phyloP scores from a whole-genome alignment of 176 grass and related monocot genomes.

The Saccharum spontaneum region DNA sequence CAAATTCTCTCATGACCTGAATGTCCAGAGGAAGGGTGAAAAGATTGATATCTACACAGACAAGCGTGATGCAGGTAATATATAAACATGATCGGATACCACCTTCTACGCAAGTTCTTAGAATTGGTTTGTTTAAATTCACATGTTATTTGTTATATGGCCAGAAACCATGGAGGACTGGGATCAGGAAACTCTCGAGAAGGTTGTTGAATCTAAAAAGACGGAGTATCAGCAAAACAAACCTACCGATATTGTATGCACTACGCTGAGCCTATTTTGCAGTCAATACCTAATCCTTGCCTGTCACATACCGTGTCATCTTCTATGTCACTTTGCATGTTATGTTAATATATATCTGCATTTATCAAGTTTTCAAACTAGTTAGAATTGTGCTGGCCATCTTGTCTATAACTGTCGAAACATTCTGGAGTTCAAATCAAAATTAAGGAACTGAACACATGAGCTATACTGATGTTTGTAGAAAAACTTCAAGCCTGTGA shows the following conservation, averaged over 20 bases:
- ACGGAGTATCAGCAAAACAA: constrained; percentile 97
- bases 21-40: constrained; percentile 98
- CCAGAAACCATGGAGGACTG: constrained; percentile 97
- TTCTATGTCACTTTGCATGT: neutral
- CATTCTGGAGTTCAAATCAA: neutral
- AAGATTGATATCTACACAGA: constrained; percentile 98
- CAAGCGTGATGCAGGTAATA: constrained; percentile 75
- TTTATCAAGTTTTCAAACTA: neutral
- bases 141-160: constrained; percentile 19
- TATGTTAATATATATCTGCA: constrained; percentile 9
- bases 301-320: neutral
- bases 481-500: neutral
- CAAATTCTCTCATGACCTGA: constrained; percentile 97
- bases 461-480: neutral
- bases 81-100: neutral
- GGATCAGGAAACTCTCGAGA: constrained; percentile 98
- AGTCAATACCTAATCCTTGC: neutral
- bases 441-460: neutral
- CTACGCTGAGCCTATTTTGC: neutral
- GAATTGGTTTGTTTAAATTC: neutral
- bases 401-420: neutral
- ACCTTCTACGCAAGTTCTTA: neutral
- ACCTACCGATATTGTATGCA: constrained; percentile 95
- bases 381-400: neutral
- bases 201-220: constrained; percentile 81